Evolutionary conservation across 805 yeast genomes (phyloP), one percentile per base, ranked within the genome.

Genomic region (Wickerhamiella azymoides): DNA sequence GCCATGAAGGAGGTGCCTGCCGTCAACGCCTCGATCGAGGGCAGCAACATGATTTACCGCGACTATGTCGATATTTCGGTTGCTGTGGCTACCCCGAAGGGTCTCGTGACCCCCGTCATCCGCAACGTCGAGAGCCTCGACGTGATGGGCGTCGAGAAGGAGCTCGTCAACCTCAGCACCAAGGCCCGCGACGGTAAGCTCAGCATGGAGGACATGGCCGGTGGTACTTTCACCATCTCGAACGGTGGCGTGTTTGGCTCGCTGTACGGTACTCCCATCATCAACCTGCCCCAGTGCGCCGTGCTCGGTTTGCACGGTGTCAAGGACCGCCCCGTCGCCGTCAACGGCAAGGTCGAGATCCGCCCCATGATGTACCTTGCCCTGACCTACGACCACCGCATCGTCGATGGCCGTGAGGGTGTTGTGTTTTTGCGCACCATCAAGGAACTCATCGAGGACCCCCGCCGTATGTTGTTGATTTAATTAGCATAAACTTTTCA

Each of bases 331-430:
- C 92, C 97, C 39, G 95, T 92, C 50, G 89, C 89, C 49, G 86
- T 92, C 49, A 80, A 92, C 57, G 98, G 98, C 47, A 88, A 89
- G 74, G 75, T 92, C 57, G 98, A 84, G 56, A 76, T 89, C 39
- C 83, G 97, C 74, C 98, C 98, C 65, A 89, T 92, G 97, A 92
- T 92, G 98, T 92, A 92, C 76, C 70, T 92, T 60, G 98, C 98
- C 46, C 80, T 92, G 66, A 89, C 98, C 49, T 92, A 92, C 67
- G 98, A 92, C 65, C 98, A 92, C 73, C 82, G 98, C 73, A 79
- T 92, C 63, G 73, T 92, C 63, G 98, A 92, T 64, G 98, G 98
- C 57, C 84, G 97, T 70, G 98, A 92, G 72, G 97, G 96, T 48
- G 98, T 92, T 52, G 84, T 89, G 50, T 92, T 89, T 84, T 76